Base-by-base conservation (phyloP, 352 stramenopile species). In the Hyaloperonospora brassicae region DNA sequence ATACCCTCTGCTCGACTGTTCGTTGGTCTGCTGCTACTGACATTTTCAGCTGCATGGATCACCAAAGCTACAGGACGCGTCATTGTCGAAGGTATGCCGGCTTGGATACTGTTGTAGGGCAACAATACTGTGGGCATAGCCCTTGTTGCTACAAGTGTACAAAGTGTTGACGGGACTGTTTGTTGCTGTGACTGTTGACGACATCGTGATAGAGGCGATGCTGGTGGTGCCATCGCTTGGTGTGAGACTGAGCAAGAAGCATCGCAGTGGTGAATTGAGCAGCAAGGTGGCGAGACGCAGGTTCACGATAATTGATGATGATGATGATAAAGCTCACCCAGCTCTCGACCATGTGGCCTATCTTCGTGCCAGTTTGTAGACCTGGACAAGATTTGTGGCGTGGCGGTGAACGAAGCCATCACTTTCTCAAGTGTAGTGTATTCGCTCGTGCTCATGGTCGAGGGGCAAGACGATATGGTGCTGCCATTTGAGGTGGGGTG, bases 371-470 rank as follows among this genome's bases (percentile, higher is more conserved):
- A 70, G 60, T 72, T 72, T 53, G 52, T 72, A 22, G 60, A 66
- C 47, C n/a, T 66, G 24, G 51, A 72, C 3, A 63, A 55, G 47
- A 72, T 94, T 52, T 74, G 66, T 24, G 81, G 79, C 1, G 79
- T 92, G 38, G 72, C 88, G 11, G 61, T 94, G 59, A 91, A 90
- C 55, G 84, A 94, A 55, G 79, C 72, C 3, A 92, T 94, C 42
- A 80, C 70, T 25, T 89, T 92, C 45, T 72, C 68, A 21, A 75
- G 81, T 43, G 84, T 92, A 0, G 76, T 90, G 14, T 94, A 94
- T 64, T 88, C 76, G 52, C 51, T 94, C 31, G 84, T 83, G 12
- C 77, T 94, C 38, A 78, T 89, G 73, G 64, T 89, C n/a, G 50
- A 87, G 17, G 71, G 69, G 17, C 64, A 86, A 40, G 61, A 68